Percentiles rank a stretch among this genome's conserved stretches.
These are phyloP conservation scores for Agastache rugosa DNA, from an alignment of 257 asterid genomes.

Conservation along the genomic window DNA sequence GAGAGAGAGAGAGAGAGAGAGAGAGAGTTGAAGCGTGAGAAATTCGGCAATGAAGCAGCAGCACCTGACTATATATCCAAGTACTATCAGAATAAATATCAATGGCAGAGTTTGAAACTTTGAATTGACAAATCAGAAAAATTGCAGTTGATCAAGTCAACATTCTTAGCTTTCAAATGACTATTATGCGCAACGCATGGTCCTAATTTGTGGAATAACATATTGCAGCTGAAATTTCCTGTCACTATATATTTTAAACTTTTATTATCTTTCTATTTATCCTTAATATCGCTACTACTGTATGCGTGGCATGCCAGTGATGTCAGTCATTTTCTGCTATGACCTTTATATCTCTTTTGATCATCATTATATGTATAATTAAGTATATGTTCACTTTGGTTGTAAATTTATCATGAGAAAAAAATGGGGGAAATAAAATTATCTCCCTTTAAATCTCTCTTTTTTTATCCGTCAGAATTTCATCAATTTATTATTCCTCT, in stretches of 20 bases:
- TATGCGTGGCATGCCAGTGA: background rate
- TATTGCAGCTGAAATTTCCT: background rate
- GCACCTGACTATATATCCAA: background rate
- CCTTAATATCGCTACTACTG: background rate
- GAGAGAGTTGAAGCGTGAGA: background rate
- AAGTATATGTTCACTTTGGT: too few relatives aligned
- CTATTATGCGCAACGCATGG: background rate
- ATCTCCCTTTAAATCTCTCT: too few relatives aligned
- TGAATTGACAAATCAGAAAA: background rate
- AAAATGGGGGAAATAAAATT: too few relatives aligned
- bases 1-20: slow-evolving; percentile 8
- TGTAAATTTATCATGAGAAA: too few relatives aligned
- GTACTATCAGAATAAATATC: background rate
- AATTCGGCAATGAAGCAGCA: background rate
- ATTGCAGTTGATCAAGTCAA: background rate
- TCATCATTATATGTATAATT: background rate
- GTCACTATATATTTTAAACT: background rate
- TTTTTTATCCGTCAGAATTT: too few relatives aligned
- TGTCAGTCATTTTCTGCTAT: background rate
- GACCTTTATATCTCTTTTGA: background rate
- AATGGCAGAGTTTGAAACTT: background rate
- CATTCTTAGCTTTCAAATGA: background rate
- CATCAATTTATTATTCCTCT: too few relatives aligned
- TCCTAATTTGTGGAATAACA: background rate
- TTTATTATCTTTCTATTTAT: background rate